These are phyloP conservation scores for Dipteronia sinensis DNA, from an alignment of 345 rosid genomes.

Conservation along the genomic window DNA sequence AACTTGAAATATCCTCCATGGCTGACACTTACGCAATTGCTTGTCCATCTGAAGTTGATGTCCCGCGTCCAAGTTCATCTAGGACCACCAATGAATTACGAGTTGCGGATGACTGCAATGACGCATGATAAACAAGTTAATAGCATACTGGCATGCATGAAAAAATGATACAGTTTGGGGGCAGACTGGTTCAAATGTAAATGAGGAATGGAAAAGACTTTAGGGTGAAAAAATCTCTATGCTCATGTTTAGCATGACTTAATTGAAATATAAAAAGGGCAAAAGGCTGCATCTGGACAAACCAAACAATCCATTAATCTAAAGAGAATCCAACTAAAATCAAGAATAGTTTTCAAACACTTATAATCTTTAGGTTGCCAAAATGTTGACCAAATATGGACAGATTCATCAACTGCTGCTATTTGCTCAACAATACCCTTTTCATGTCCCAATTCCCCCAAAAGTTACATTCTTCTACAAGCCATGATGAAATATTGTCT, in stretches of 20 bases:
- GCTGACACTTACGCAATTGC: slow-evolving; percentile 84
- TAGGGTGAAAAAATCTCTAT: neutral
- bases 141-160: neutral
- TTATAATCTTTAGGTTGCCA: neutral
- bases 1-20: neutral
- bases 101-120: slow-evolving; percentile 77
- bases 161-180: neutral
- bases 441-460: neutral
- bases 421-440: neutral
- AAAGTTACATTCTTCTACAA: neutral
- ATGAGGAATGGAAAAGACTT: neutral
- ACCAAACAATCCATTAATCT: neutral
- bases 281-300: slow-evolving; percentile 2
- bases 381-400: neutral
- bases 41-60: slow-evolving; percentile 97
- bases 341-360: neutral
- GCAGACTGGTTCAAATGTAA: neutral
- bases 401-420: neutral
- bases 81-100: slow-evolving; percentile 77
- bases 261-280: neutral
- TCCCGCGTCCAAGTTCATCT: slow-evolving; percentile 99
- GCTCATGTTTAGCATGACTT: neutral
- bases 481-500: slow-evolving; percentile 8
- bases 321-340: neutral
- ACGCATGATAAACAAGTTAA: slow-evolving; percentile 14